Percentiles rank a stretch among this genome's conserved stretches.
phyloP scores from a whole-genome alignment of 1,139 yeast genomes.

The Arxiozyma bovina region DNA sequence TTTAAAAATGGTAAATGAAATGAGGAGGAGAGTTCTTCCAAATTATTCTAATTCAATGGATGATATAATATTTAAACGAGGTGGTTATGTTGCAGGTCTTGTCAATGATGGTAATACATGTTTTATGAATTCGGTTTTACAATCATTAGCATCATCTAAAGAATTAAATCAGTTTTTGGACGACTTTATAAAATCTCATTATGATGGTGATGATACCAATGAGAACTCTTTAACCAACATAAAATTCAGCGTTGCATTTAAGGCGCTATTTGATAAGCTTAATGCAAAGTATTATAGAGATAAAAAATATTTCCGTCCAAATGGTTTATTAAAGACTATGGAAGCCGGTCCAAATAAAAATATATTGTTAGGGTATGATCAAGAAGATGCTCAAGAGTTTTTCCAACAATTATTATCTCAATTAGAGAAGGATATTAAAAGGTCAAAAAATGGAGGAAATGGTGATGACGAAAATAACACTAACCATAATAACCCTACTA shows the following conservation, averaged over 20 bases:
- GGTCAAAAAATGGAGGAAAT: slow-evolving; percentile 9
- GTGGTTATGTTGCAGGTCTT: slow-evolving; percentile 77
- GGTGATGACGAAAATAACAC: background rate
- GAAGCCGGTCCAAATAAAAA: slow-evolving; percentile 71
- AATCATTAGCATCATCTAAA: slow-evolving; percentile 68
- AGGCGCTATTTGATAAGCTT: slow-evolving; percentile 41
- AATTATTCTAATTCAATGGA: slow-evolving; percentile 10
- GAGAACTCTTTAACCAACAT: slow-evolving; percentile 14
- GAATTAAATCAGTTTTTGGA: slow-evolving; percentile 52
- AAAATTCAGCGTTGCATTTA: slow-evolving; percentile 46
- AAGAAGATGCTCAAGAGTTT: slow-evolving; percentile 91
- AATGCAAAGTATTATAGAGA: slow-evolving; percentile 45
- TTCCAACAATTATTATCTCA: slow-evolving; percentile 70
- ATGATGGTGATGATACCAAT: background rate
- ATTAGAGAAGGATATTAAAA: slow-evolving; percentile 51
- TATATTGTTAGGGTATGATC: slow-evolving; percentile 72
- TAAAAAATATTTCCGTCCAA: slow-evolving; percentile 56
- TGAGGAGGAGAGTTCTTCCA: slow-evolving; percentile 4
- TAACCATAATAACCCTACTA: background rate
- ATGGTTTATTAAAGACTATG: slow-evolving; percentile 55
- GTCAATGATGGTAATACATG: slow-evolving; percentile 89
- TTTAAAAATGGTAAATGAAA: slow-evolving; percentile 4
- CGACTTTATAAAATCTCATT: slow-evolving; percentile 35
- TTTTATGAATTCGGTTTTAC: slow-evolving; percentile 85
- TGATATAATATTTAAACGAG: slow-evolving; percentile 30